Percentiles rank a stretch among this genome's conserved stretches.
Conservation (phyloP, 257 asterid genomes). For the Solanum microdontum region DNA sequence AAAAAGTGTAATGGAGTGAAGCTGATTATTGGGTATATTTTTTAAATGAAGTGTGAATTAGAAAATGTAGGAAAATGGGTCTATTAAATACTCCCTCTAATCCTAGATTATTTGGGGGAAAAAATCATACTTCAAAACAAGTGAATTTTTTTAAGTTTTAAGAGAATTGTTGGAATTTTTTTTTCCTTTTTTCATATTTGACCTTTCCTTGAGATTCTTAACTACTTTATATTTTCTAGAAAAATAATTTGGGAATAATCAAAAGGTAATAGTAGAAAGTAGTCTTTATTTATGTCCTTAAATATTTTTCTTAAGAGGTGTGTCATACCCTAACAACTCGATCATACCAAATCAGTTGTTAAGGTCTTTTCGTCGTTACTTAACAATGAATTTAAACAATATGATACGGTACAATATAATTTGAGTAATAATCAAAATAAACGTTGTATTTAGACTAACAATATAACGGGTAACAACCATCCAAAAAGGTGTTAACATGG, state of each 20-base stretch:
- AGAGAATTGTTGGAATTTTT: not conserved
- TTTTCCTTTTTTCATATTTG: not conserved
- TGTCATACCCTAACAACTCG: not conserved
- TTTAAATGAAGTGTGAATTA: not conserved
- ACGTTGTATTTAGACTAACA: fast-evolving
- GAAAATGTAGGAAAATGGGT: not conserved
- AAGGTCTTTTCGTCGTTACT: too few relatives aligned
- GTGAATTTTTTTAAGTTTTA: not conserved
- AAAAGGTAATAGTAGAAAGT: too few relatives aligned
- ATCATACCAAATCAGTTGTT: too few relatives aligned
- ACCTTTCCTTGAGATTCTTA: not conserved
- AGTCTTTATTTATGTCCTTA: not conserved
- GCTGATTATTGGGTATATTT: not conserved
- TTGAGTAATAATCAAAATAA: too few relatives aligned
- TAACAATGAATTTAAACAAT: too few relatives aligned
- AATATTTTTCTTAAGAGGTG: not conserved
- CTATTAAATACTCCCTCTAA: not conserved
- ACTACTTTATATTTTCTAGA: too few relatives aligned
- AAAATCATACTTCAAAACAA: not conserved
- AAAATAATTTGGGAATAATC: too few relatives aligned
- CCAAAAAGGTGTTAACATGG: not conserved
- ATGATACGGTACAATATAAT: too few relatives aligned
- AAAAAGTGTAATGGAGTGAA: not conserved
- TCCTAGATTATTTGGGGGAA: not conserved
- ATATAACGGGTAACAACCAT: too few relatives aligned